Percentiles rank a stretch among this genome's conserved stretches.
These are phyloP conservation scores for Cyclotella cryptica DNA, from an alignment of 108 stramenopile species.

Conservation along the genomic window DNA sequence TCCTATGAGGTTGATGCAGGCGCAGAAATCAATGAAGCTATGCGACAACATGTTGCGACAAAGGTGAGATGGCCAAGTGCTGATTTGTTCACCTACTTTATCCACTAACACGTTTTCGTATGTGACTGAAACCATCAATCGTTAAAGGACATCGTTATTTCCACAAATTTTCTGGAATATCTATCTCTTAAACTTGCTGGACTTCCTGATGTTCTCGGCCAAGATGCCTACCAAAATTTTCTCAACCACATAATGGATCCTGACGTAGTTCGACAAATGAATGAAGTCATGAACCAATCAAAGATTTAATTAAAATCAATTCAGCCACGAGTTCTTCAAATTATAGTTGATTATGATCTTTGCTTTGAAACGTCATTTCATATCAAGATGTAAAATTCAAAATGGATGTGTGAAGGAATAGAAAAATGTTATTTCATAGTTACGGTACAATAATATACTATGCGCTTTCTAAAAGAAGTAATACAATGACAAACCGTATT, in stretches of 20 bases:
- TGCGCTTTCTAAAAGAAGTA: not conserved
- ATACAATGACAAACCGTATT: not conserved
- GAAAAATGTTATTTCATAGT: too few species aligned
- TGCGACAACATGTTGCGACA: conserved; percentile 11
- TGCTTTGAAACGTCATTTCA: too few species aligned
- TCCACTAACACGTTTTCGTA: not conserved
- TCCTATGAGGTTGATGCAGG: conserved; percentile 4
- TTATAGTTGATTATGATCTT: too few species aligned
- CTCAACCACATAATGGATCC: conserved; percentile 5
- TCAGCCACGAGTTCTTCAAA: too few species aligned
- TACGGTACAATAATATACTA: too few species aligned
- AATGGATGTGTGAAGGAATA: too few species aligned
- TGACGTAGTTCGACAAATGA: conserved; percentile 10
- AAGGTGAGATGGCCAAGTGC: conserved; percentile 37
- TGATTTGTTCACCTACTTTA: too few species aligned
- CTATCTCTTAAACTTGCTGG: conserved; percentile 14
- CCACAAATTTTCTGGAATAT: conserved; percentile 14
- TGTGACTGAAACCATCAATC: not conserved
- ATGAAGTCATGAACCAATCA: too few species aligned
- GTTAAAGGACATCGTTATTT: conserved; percentile 17
- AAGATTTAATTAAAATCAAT: too few species aligned
- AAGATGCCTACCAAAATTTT: conserved; percentile 23
- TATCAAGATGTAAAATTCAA: too few species aligned
- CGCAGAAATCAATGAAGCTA: conserved; percentile 17
- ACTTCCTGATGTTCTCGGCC: conserved; percentile 28